Evolutionary conservation across 805 yeast species (phyloP).

Genomic region (Maudiozyma saulgeensis): DNA sequence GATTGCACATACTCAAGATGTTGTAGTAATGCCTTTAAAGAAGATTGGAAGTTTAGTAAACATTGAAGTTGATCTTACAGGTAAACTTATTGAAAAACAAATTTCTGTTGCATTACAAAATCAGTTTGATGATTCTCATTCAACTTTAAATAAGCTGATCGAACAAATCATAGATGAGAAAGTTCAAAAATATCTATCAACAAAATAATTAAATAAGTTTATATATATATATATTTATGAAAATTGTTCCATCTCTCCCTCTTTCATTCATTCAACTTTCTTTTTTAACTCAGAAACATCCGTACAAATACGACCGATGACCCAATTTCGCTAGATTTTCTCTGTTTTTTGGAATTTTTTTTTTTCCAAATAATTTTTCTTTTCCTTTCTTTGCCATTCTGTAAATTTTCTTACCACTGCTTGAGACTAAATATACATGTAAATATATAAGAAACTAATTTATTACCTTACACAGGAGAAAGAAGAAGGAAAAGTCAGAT

Average conservation of each 20-base stretch:
- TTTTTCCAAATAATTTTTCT: no score
- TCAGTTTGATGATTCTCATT: slow-evolving; percentile 40
- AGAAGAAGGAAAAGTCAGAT: no score
- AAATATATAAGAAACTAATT: no score
- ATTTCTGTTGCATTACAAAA: slow-evolving; percentile 48
- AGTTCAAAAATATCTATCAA: slow-evolving; percentile 18
- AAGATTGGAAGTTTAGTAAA: slow-evolving; percentile 58
- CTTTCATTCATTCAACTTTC: no score
- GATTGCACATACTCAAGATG: slow-evolving; percentile 81
- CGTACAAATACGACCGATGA: no score
- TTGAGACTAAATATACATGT: no score
- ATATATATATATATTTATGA: background rate
- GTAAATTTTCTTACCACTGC: no score
- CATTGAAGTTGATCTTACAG: slow-evolving; percentile 90
- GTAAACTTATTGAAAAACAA: slow-evolving; percentile 85
- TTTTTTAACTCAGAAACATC: no score
- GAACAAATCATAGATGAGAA: slow-evolving; percentile 39
- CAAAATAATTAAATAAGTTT: background rate
- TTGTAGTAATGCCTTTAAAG: slow-evolving; percentile 66
- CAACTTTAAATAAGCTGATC: slow-evolving; percentile 44
- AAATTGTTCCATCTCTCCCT: background rate
- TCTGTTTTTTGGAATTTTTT: no score
- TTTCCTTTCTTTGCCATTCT: no score
- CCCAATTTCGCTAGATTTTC: no score
- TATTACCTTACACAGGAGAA: no score